Base-by-base conservation (phyloP, 768 basidiomycete genomes). In the Termitomyces sp. region DNA sequence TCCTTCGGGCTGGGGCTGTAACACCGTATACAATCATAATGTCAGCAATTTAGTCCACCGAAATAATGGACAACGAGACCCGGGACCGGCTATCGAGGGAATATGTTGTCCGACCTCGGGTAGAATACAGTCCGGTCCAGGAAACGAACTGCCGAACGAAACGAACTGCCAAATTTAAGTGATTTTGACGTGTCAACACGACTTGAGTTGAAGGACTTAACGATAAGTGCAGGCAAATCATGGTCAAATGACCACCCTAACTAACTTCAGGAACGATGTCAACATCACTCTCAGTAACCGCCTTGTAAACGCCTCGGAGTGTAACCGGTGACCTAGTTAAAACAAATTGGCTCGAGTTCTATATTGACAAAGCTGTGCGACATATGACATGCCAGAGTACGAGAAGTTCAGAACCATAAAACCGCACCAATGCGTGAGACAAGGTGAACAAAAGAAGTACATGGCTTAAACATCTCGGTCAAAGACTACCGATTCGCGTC, bases 361-460 rank as follows among this genome's bases (percentile, higher is more conserved):
- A 37, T 59, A 49, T 50, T 50, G 52, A 47, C 15, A 51, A 62
- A 56, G 61, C 47, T 39, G 55, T 59, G 58, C 34, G 20, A 57
- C 36, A 22, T 30, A 52, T 54, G 49, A 42, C 54, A 59, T 45
- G 22, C 58, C 24, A 46, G 50, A 46, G 45, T 56, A 62, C 54
- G 9, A 57, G 56, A 61, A 59, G 59, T 53, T 59, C 31, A 56
- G 54, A 61, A 58, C 36, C 37, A 55, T 31, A 51, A 34, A 62
- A 48, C 27, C 22, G 6, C 24, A 46, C 53, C 39, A 54, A 30
- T 37, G 36, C 53, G 62, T 63, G 60, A 49, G 59, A 58, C 34
- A 42, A 41, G n/a, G 27, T 49, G 31, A 20, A 22, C 54, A 18
- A 55, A 41, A 45, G 27, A 50, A 47, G 46, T 37, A 63, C 53